Evolutionary conservation across 495 filamentous ascomycete species (phyloP).

Genomic region (Halenospora varia): DNA sequence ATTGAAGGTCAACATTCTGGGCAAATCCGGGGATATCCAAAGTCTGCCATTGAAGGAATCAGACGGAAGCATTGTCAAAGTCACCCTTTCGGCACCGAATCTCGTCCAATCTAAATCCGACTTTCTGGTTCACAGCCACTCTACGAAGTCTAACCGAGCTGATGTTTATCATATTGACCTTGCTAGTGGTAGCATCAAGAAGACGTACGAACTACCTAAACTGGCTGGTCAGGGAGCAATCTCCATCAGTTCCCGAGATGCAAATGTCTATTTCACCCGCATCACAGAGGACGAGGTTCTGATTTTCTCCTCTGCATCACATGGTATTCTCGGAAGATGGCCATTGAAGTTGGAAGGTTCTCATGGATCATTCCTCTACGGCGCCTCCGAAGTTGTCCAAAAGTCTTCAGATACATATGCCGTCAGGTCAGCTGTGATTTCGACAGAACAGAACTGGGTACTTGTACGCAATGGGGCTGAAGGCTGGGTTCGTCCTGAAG

Average conservation of each 20-base stretch:
- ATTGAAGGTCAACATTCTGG: constrained; percentile 77
- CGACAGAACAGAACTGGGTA: constrained; percentile 72
- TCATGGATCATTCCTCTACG: constrained; percentile 48
- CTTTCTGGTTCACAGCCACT: constrained; percentile 82
- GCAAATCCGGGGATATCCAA: constrained; percentile 52
- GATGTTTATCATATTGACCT: constrained; percentile 82
- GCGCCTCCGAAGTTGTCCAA: constrained; percentile 77
- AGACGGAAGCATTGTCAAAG: constrained; percentile 56
- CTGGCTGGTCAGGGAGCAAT: constrained; percentile 67
- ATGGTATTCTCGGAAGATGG: constrained; percentile 73
- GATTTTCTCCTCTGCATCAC: constrained; percentile 71
- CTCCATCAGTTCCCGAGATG: constrained; percentile 68
- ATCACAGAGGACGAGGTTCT: constrained; percentile 66
- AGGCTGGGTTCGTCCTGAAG: constrained; percentile 80
- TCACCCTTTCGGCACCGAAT: constrained; percentile 70
- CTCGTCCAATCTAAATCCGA: constrained; percentile 66
- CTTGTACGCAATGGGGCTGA: constrained; percentile 76
- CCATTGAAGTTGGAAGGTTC: constrained; percentile 38
- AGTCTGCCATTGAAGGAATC: constrained; percentile 38
- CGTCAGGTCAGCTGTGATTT: constrained; percentile 68
- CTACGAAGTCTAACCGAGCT: constrained; percentile 66
- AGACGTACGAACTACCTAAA: constrained; percentile 72
- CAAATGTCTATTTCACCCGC: constrained; percentile 85
- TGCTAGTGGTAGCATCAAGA: constrained; percentile 56
- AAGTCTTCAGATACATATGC: constrained; percentile 61